Conservation (phyloP, 306 rosid species). For the Bauhinia variegata region DNA sequence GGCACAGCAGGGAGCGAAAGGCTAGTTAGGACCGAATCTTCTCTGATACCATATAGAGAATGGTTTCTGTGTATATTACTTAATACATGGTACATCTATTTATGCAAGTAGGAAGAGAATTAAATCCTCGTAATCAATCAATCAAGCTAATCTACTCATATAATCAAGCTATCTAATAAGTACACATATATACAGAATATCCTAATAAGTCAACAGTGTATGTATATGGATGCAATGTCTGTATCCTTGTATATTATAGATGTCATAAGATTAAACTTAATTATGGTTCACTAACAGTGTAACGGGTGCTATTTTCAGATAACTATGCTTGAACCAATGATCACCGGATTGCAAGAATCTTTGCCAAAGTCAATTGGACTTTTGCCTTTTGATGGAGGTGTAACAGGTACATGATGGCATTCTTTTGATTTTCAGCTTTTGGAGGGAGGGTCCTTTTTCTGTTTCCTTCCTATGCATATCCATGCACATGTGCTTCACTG, state of each 20-base stretch:
- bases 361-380: constrained; percentile 93
- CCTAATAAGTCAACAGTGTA: too few species aligned
- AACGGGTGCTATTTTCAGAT: constrained; percentile 53
- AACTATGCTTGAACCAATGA: constrained; percentile 88
- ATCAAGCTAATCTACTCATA: too few species aligned
- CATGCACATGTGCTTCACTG: too few species aligned
- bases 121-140: too few species aligned
- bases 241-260: neutral
- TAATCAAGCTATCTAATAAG: too few species aligned
- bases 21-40: too few species aligned
- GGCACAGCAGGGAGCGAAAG: too few species aligned
- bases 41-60: too few species aligned
- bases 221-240: neutral
- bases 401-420: constrained; percentile 65
- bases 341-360: constrained; percentile 89
- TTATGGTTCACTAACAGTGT: constrained; percentile 31
- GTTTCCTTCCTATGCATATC: neutral
- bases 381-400: constrained; percentile 97
- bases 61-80: too few species aligned
- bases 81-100: too few species aligned
- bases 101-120: too few species aligned
- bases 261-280: constrained; percentile 7
- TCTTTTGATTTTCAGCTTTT: neutral
- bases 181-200: too few species aligned
- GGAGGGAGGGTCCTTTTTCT: neutral